phyloP scores from a whole-genome alignment of 371 early-diverging fungal species.

The Nematocida sp. region DNA sequence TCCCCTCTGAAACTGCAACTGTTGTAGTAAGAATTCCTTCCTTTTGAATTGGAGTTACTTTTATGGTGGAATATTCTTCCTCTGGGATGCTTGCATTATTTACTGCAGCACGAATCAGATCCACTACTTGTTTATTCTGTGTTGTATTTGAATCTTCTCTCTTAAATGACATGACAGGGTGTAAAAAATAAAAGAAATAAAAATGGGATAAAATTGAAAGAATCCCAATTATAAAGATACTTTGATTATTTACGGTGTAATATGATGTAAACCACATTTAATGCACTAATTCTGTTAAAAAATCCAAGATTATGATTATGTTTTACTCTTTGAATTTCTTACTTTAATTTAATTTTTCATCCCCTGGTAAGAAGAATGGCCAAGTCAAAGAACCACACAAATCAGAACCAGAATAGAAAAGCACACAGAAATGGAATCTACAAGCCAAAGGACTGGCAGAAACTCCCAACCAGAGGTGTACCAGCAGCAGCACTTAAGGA shows the following conservation, averaged over 20 bases:
- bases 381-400: constrained; percentile 98
- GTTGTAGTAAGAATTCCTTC: constrained; percentile 22
- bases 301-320: background rate
- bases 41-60: background rate
- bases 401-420: constrained; percentile 88
- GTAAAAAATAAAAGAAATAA: constrained; percentile 56
- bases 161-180: constrained; percentile 36
- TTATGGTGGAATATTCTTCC: constrained; percentile 1
- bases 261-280: too few relatives aligned
- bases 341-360: constrained; percentile 62
- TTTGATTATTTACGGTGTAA: background rate
- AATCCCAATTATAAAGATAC: background rate
- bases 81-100: background rate
- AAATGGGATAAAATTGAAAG: constrained; percentile 16
- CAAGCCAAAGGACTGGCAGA: constrained; percentile 57
- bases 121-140: constrained; percentile 4
- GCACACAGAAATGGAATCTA: constrained; percentile 70
- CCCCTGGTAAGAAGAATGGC: constrained; percentile 73
- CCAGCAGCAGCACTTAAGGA: background rate
- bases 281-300: background rate
- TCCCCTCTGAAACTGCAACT: constrained; percentile 10
- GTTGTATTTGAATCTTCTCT: constrained; percentile 8
- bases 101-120: background rate
- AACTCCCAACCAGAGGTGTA: constrained; percentile 49
- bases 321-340: constrained; percentile 2